Evolutionary conservation across 2,329 filamentous ascomycete species (phyloP).

Genomic region (Neofusicoccum ribis): DNA sequence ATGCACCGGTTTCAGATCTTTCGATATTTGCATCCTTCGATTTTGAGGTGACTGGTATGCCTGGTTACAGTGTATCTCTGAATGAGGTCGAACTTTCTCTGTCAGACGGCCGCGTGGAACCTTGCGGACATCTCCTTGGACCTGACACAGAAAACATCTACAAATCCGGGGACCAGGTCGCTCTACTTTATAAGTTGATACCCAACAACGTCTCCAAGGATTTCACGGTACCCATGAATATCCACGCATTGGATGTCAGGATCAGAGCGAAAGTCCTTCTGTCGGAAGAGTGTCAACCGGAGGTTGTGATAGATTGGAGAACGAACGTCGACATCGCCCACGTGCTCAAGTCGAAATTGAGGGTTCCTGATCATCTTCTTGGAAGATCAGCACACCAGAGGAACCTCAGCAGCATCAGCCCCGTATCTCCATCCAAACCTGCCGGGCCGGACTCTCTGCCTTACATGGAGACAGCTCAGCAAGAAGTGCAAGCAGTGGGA

Average conservation of each 20-base stretch:
- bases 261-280: slow-evolving; percentile 62
- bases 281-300: slow-evolving; percentile 60
- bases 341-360: slow-evolving; percentile 41
- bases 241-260: slow-evolving; percentile 55
- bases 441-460: slow-evolving; percentile 33
- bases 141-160: slow-evolving; percentile 58
- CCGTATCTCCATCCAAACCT: slow-evolving; percentile 22
- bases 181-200: slow-evolving; percentile 69
- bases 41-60: slow-evolving; percentile 70
- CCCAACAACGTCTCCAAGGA: slow-evolving; percentile 36
- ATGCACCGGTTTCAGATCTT: slow-evolving; percentile 51
- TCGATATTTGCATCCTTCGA: slow-evolving; percentile 71
- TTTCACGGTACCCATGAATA: slow-evolving; percentile 14
- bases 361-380: slow-evolving; percentile 47
- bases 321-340: slow-evolving; percentile 67
- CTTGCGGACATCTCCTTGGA: slow-evolving; percentile 48
- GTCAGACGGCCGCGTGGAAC: slow-evolving; percentile 59
- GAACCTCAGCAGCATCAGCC: slow-evolving; percentile 6
- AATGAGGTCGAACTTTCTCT: slow-evolving; percentile 60
- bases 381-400: slow-evolving; percentile 17
- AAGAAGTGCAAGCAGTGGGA: slow-evolving; percentile 30
- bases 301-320: slow-evolving; percentile 66
- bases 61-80: slow-evolving; percentile 66
- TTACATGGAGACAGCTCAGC: slow-evolving; percentile 26
- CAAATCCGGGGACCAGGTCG: slow-evolving; percentile 72